Evolutionary conservation across 805 yeast genomes (phyloP), one percentile per base, ranked within the genome.

Genomic region (Suhomyces faveliae): DNA sequence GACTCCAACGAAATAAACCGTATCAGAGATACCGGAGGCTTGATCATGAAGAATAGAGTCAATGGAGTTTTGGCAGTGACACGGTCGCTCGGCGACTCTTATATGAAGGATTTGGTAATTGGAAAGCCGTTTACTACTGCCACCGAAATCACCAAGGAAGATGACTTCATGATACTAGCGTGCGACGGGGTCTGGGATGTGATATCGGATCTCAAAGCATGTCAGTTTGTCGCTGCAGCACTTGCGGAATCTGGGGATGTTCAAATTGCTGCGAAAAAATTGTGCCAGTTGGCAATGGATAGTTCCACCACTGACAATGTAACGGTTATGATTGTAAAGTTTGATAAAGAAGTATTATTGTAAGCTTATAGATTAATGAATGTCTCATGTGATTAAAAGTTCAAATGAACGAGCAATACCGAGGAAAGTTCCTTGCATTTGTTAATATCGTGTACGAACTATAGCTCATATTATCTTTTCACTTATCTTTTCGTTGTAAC

Each of bases 121-220:
- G 96, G 97, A 0, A 81, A 83, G 46, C 99, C 99, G 1, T 92
- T 85, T 61, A 92, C 99, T 0, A 89, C 98, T 0, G 81, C 89
- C 40, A 89, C 96, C 1, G 89, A 84, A 58, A 73, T 94, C 24
- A 76, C 76, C 20, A 66, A 66, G 1, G 73, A 70, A 9, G 97
- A 91, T 63, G 86, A 86, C 56, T 89, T 88, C 60, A 65, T 92
- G 59, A 90, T 92, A 43, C 70, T 92, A 50, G 98, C 97, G 0
- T 94, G 98, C 65, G 99, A 92, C 66, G 99, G 99, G 0, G 70
- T 92, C 9, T 92, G 98, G 98, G 99, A 92, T 64, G 97, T 92
- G 4, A 78, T 91, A 44, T 76, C 83, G 7, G 99, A 94, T 62
- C 86, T 81, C 53, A 79, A 80, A 47, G 98, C 98, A 0, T 87